Evolutionary conservation across 192 early-diverging fungal species (phyloP).

Genomic region (Coemansia brasiliensis): DNA sequence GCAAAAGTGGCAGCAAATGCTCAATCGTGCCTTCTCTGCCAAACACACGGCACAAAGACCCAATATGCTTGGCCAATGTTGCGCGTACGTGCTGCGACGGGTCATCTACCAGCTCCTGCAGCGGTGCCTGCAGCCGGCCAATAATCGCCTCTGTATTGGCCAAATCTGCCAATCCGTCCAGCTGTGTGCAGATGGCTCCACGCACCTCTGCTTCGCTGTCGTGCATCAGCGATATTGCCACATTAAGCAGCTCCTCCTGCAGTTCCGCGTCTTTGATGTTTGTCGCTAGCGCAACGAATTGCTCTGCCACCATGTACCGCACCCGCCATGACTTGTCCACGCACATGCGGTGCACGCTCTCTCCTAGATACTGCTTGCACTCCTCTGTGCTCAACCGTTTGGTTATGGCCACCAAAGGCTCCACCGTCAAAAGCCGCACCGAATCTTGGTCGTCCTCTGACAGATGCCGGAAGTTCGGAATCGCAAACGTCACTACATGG

Average conservation of each 20-base stretch:
- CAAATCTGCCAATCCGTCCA: slow-evolving; percentile 67
- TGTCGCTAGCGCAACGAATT: slow-evolving; percentile 83
- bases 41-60: slow-evolving; percentile 90
- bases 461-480: slow-evolving; percentile 84
- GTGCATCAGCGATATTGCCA: slow-evolving; percentile 86
- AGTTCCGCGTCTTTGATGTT: slow-evolving; percentile 50
- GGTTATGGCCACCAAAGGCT: slow-evolving; percentile 86
- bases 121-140: slow-evolving; percentile 79
- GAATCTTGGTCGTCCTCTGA: slow-evolving; percentile 93
- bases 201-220: slow-evolving; percentile 98
- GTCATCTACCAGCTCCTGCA: slow-evolving; percentile 94
- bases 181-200: slow-evolving; percentile 89
- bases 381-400: slow-evolving; percentile 76
- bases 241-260: slow-evolving; percentile 81
- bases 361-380: slow-evolving; percentile 72
- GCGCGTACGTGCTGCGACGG: slow-evolving; percentile 95
- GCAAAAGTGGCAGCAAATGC: slow-evolving; percentile 90
- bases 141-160: slow-evolving; percentile 79
- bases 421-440: slow-evolving; percentile 92
- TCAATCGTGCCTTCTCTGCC: slow-evolving; percentile 95
- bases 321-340: slow-evolving; percentile 98
- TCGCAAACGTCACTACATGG: slow-evolving; percentile 79
- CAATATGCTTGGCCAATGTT: slow-evolving; percentile 94
- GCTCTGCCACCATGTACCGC: slow-evolving; percentile 98
- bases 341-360: slow-evolving; percentile 74